Base-by-base conservation (phyloP, 129 eudicot species). In the Calendula officinalis region DNA sequence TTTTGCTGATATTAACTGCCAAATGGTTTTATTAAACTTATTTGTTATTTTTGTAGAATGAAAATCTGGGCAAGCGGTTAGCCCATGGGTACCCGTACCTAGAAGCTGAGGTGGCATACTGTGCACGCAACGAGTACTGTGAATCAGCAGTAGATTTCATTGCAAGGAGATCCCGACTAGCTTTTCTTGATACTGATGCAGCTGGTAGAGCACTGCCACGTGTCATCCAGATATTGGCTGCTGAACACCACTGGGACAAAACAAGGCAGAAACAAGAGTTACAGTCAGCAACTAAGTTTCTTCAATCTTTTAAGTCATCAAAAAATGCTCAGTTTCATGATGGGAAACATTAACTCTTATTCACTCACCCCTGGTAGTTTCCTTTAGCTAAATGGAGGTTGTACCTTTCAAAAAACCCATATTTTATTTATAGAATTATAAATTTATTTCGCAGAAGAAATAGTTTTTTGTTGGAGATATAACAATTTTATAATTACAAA, bases 71-170 rank as follows among this genome's bases (percentile, higher is more conserved):
- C 34, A 91, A 91, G 78, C 81, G 96, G 44, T 89, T 91, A 55
- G 98, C 98, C 47, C 96, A 91, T 79, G 98, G 96, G 71, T 88
- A 88, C 77, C 96, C 98, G 3, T 83, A 74, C 63, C 76, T 88
- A 41, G 98, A 91, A 81, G 98, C 96, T 33, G 96, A 91, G 72
- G 98, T 91, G 70, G 98, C 96, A 5, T 88, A 87, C 67, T 85
- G 87, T 83, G 96, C 96, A 35, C 78, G 95, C 36, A 70, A 83
- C 15, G 98, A 91, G 43, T 91, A 91, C 73, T 88, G 98, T 57
- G 95, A 88, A 84, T 91, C 96, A 40, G 96, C 91, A 1, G 84
- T 81, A 39, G 95, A 88, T 74, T 91, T 91, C 66, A 75, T 91
- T 66, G 96, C 98, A 62, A 80, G 98, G 66, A 85, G 98, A 64